These are phyloP conservation scores for Candida succiphila DNA, from an alignment of 805 yeast species.

Conservation along the genomic window DNA sequence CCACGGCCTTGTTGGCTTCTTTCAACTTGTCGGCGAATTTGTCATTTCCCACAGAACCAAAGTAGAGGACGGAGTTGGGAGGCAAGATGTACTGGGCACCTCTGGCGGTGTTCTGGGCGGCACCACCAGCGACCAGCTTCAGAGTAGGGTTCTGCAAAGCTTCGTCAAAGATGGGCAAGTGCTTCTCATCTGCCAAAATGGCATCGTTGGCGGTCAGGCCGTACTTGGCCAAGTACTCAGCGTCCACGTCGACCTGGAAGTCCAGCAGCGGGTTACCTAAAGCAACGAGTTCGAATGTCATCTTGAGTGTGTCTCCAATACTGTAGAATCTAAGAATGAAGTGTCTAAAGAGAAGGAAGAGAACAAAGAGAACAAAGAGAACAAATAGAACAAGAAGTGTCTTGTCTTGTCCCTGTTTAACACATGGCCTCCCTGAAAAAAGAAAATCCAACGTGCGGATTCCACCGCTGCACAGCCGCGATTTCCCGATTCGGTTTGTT, in stretches of 20 bases:
- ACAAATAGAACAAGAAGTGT: too few relatives aligned
- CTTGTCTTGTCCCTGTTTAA: too few relatives aligned
- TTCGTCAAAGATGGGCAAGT: constrained; percentile 80
- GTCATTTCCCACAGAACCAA: constrained; percentile 95
- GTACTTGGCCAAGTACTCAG: constrained; percentile 69
- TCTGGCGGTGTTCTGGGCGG: constrained; percentile 98
- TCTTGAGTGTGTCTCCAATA: constrained; percentile 10
- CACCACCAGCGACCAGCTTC: constrained; percentile 92
- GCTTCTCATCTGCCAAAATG: constrained; percentile 72
- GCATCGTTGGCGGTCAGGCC: constrained; percentile 88
- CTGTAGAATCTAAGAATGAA: too few relatives aligned
- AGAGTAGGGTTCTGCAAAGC: constrained; percentile 51
- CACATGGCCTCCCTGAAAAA: too few relatives aligned
- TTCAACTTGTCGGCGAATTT: constrained; percentile 70
- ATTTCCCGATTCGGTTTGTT: background rate
- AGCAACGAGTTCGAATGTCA: constrained; percentile 67
- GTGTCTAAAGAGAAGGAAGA: too few relatives aligned
- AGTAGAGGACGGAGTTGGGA: constrained; percentile 71
- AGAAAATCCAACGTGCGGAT: too few relatives aligned
- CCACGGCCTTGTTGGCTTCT: constrained; percentile 80
- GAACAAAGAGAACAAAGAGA: too few relatives aligned
- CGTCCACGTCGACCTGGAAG: constrained; percentile 66
- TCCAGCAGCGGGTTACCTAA: constrained; percentile 91
- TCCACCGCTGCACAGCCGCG: too few relatives aligned
- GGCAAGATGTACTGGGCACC: constrained; percentile 95